Evolutionary conservation across 2,329 filamentous ascomycete genomes (phyloP), one percentile per base, ranked within the genome.

Genomic region (Lecanicillium sp.): DNA sequence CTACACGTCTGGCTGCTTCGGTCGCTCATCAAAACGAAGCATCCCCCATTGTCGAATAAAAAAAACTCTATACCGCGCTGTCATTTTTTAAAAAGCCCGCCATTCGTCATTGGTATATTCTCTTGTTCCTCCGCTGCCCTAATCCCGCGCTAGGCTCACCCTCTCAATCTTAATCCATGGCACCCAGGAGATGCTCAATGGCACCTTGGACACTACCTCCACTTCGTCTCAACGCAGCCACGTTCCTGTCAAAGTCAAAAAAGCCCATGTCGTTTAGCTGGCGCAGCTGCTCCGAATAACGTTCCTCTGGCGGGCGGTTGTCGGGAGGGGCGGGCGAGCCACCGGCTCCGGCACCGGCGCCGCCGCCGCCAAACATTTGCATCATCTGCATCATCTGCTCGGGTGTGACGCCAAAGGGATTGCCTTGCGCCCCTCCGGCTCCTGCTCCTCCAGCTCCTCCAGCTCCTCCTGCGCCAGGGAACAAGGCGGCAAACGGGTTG

Each of bases 221-320:
- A 43, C 85, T 86, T 52, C 90, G 76, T 59, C 90, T 75, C 53
- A 98, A 65, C 5, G 92, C 92, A 40, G 84, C 80, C 22, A 98
- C 78, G 51, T 98, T 98, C 50, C 85, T 70, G 37, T 98, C 90
- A 55, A 96, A 98, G 56, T 98, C 89, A 57, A 80, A 95, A 64
- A 98, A 98, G 3, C 92, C 92, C 92, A 98, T 98, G 48, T 96
- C 92, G 59, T 98, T 98, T 45, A 98, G 67, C 64, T 96, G 88
- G 43, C 87, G 73, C 35, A 98, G 69, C 63, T 98, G 90, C 22
- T 85, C 80, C 3, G 85, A 88, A 52, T 95, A 98, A 43, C 86
- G 72, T 62, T 96, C 92, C 68, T 98, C 92, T 0, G 92, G 90
- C 4, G 92, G 89, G 45, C 90, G 75, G 53, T 73, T 94, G 62